These are phyloP conservation scores for Zelopaecilomyces penicillatus DNA, from an alignment of 2,329 filamentous ascomycete species.

Conservation along the genomic window DNA sequence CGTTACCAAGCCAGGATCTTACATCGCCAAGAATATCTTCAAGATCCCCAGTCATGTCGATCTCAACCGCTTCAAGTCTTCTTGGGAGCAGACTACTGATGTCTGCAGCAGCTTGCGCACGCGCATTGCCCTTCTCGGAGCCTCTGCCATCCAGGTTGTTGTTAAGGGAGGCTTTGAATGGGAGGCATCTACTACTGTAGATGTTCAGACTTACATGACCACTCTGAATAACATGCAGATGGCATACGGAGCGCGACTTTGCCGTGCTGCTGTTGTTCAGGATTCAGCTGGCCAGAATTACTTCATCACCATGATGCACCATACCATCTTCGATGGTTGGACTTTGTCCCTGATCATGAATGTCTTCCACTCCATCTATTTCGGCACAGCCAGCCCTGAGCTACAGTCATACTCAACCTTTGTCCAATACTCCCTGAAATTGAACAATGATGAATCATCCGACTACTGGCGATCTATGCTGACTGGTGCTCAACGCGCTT, in stretches of 20 bases:
- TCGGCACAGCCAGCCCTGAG: background rate
- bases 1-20: constrained; percentile 21
- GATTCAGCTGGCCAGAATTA: background rate
- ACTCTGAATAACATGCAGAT: constrained; percentile 1
- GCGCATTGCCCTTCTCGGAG: constrained; percentile 3
- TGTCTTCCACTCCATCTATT: constrained; percentile 2
- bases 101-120: constrained; percentile 6
- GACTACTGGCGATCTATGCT: background rate
- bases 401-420: background rate
- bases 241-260: constrained; percentile 6
- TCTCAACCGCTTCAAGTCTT: constrained; percentile 15
- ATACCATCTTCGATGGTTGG: constrained; percentile 13
- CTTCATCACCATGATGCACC: constrained; percentile 1
- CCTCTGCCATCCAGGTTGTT: constrained; percentile 1
- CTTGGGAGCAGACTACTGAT: constrained; percentile 16
- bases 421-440: background rate
- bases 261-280: constrained; percentile 3
- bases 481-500: background rate
- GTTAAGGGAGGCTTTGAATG: constrained; percentile 3
- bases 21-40: constrained; percentile 22
- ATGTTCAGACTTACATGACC: constrained; percentile 1
- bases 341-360: constrained; percentile 6
- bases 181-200: constrained; percentile 1
- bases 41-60: constrained; percentile 13
- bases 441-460: background rate